Percentiles rank a stretch among this genome's conserved stretches.
Conservation (phyloP, 495 filamentous ascomycete species). For the Hyaloscypha bicolor region DNA sequence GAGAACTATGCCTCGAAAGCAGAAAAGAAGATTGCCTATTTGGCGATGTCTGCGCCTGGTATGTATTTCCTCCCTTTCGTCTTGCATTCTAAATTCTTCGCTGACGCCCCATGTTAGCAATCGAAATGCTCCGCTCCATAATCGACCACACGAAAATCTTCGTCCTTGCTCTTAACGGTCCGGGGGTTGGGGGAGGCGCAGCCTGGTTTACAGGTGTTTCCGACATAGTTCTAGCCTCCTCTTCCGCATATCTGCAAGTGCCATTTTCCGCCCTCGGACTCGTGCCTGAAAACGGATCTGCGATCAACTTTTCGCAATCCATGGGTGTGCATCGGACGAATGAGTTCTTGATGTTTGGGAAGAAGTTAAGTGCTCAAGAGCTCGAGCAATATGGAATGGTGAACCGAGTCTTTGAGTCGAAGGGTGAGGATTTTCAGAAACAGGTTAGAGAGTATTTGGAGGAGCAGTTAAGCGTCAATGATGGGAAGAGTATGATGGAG, state of each 20-base stretch:
- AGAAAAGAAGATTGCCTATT: constrained; percentile 27
- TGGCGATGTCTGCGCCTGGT: constrained; percentile 25
- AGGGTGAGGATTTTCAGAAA: constrained; percentile 21
- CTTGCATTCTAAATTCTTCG: background rate
- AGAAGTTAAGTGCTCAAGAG: constrained; percentile 29
- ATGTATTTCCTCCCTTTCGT: background rate
- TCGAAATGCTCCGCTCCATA: constrained; percentile 32
- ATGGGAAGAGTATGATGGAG: constrained; percentile 36
- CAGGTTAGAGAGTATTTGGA: constrained; percentile 27
- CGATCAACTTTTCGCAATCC: constrained; percentile 29
- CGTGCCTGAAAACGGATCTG: constrained; percentile 34
- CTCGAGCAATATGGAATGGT: constrained; percentile 31
- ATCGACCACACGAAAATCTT: constrained; percentile 35
- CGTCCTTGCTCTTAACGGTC: constrained; percentile 34
- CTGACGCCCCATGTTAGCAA: constrained; percentile 9
- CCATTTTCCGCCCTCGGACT: constrained; percentile 32
- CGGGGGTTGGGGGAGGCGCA: constrained; percentile 30
- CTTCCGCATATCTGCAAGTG: constrained; percentile 25
- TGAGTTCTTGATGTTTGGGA: constrained; percentile 35
- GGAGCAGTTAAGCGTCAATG: constrained; percentile 26
- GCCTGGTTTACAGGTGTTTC: constrained; percentile 32
- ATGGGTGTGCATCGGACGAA: constrained; percentile 33
- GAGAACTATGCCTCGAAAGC: constrained; percentile 18
- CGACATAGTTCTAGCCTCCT: constrained; percentile 33
- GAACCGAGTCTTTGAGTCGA: constrained; percentile 25